A percentile compares a stretch with the other conserved stretches of the same genome.
These are phyloP conservation scores for Umbelopsis sp. DNA, from an alignment of 192 early-diverging fungal genomes.

Conservation along the genomic window DNA sequence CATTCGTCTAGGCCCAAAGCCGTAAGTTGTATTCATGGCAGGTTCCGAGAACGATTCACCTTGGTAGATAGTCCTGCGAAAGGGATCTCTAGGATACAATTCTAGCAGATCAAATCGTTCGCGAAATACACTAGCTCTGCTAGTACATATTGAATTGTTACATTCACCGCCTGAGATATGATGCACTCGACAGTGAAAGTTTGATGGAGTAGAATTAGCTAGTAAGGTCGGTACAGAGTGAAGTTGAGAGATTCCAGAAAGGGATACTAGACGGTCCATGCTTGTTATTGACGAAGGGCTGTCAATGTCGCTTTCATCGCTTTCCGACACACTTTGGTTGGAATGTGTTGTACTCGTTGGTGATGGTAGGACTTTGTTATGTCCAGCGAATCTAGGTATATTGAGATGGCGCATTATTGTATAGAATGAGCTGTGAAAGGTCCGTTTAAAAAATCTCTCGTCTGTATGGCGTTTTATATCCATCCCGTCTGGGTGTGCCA, in stretches of 20 bases:
- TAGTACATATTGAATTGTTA: neutral
- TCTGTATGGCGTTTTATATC: conserved; percentile 2
- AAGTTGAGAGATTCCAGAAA: neutral
- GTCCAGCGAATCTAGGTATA: conserved; percentile 2
- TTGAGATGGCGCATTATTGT: neutral
- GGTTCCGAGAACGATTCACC: neutral
- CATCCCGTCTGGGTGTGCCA: neutral
- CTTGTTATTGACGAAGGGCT: neutral
- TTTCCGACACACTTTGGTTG: neutral
- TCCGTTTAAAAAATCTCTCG: neutral
- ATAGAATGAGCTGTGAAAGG: neutral
- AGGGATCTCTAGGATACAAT: neutral
- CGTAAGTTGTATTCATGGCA: neutral
- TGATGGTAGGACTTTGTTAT: neutral
- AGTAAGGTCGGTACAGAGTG: neutral
- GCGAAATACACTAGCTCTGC: neutral
- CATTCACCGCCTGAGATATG: neutral
- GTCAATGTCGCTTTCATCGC: neutral
- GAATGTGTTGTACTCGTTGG: neutral
- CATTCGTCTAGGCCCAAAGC: neutral
- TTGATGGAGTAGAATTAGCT: neutral
- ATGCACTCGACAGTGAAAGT: neutral
- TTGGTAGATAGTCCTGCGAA: neutral
- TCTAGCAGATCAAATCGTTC: conserved; percentile 2
- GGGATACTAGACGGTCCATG: neutral